Evolutionary conservation across 1,284 basidiomycete species (phyloP), one percentile per base, ranked within the genome.

Genomic region (Marasmius fiardii): DNA sequence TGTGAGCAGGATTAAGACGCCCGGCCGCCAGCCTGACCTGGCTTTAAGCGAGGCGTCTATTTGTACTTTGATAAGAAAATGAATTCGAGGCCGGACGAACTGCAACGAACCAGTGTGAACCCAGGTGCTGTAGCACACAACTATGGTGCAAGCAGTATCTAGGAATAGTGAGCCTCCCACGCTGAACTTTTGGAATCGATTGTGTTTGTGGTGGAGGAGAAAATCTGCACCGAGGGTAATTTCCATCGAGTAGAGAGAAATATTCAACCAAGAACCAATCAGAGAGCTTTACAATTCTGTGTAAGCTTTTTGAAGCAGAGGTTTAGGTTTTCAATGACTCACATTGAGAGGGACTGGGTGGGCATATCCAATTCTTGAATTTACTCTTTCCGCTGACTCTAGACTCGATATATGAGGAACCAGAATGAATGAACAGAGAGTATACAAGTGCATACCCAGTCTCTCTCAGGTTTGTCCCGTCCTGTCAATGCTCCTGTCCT

Each of bases 191-290:
- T 44, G 52, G n/a, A 14, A 41, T 41, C 39, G 39, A 20, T 41
- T 41, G 8, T 7, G 8, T 39, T 35, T 44, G 6, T 35, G 41
- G n/a, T 53, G 47, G 4, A 41, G 10, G 28, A 52, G 35, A 33
- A 49, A 52, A 28, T 49, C 52, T 16, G 35, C 34, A 21, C 43
- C 21, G 2, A 56, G 55, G 43, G 33, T 35, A 39, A 56, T 8
- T 50, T 56, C 55, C 4, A 51, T 49, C 2, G 51, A 37, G 39
- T 53, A 56, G n/a, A 56, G 39, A 20, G 53, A 11, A 26, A 56
- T 48, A 18, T 56, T 56, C 44, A 53, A 24, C 55, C 55, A 56
- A 24, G 55, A 56, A 35, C 28, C 23, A 39, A 47, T 34, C 10
- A 4, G 28, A 41, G n/a, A 28, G 23, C 35, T 37, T 11, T 12